Evolutionary conservation across 2,329 filamentous ascomycete genomes (phyloP).

Genomic region (Beauveria medogensis): DNA sequence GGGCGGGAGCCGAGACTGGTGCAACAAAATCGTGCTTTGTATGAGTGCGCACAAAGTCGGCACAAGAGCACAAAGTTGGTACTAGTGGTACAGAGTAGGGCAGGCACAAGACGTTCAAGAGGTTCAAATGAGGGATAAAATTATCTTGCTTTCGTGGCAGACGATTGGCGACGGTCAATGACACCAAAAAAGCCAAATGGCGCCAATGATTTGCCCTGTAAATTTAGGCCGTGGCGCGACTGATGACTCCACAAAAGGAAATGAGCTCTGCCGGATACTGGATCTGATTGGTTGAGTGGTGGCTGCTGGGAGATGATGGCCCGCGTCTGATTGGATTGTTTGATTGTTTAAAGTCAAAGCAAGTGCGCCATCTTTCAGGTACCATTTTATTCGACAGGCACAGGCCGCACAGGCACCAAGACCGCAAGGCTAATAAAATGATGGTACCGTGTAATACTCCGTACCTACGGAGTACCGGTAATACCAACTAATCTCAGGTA

Average conservation of each 20-base stretch:
- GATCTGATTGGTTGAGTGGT: background rate
- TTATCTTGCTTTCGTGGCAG: too few species aligned
- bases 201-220: too few species aligned
- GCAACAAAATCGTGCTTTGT: background rate
- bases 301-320: conserved; percentile 6
- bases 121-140: background rate
- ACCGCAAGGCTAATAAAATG: background rate
- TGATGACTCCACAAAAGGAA: background rate
- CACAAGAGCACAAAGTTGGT: background rate
- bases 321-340: conserved; percentile 10
- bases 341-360: background rate
- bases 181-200: background rate
- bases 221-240: background rate
- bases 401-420: background rate
- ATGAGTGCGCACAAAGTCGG: background rate
- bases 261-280: background rate
- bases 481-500: background rate
- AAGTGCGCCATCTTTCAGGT: conserved; percentile 1
- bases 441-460: background rate
- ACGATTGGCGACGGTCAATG: background rate
- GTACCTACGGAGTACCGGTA: background rate
- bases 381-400: background rate
- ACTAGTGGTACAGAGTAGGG: background rate
- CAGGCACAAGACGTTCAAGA: background rate
- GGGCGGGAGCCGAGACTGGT: background rate